Evolutionary conservation across 331 rosid species (phyloP).

Genomic region (Pyracantha coccinea): DNA sequence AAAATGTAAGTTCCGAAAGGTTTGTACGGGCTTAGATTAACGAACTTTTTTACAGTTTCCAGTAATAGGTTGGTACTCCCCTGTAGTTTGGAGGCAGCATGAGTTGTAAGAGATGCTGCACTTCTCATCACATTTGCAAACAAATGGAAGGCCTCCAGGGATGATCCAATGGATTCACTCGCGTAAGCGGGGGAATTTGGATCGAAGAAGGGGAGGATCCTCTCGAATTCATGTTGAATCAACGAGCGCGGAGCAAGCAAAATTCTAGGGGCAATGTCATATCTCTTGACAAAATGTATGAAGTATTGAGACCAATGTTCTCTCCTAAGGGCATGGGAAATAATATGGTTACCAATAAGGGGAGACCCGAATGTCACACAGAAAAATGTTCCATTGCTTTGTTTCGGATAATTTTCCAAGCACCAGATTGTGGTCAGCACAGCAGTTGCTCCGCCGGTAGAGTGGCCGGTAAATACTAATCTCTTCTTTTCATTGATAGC

Average conservation of each 20-base stretch:
- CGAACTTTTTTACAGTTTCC: slow-evolving; percentile 39
- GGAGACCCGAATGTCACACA: slow-evolving; percentile 89
- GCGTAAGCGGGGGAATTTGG: neutral
- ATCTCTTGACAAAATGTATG: slow-evolving; percentile 49
- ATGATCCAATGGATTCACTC: neutral
- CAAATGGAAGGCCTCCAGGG: neutral
- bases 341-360: slow-evolving; percentile 52
- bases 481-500: slow-evolving; percentile 18
- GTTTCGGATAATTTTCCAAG: slow-evolving; percentile 24
- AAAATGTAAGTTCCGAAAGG: slow-evolving; percentile 70
- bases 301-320: slow-evolving; percentile 59
- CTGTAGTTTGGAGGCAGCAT: slow-evolving; percentile 58
- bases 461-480: slow-evolving; percentile 70
- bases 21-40: slow-evolving; percentile 55
- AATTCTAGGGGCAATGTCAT: slow-evolving; percentile 59
- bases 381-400: neutral
- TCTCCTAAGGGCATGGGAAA: slow-evolving; percentile 67
- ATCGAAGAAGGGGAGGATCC: slow-evolving; percentile 25
- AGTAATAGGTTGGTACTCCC: slow-evolving; percentile 51
- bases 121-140: slow-evolving; percentile 43
- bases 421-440: slow-evolving; percentile 63
- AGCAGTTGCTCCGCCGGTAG: slow-evolving; percentile 57
- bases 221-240: slow-evolving; percentile 8
- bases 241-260: slow-evolving; percentile 48
- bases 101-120: slow-evolving; percentile 42